Evolutionary conservation across 2,329 filamentous ascomycete genomes (phyloP).

Genomic region (Gaeumannomyces tritici): DNA sequence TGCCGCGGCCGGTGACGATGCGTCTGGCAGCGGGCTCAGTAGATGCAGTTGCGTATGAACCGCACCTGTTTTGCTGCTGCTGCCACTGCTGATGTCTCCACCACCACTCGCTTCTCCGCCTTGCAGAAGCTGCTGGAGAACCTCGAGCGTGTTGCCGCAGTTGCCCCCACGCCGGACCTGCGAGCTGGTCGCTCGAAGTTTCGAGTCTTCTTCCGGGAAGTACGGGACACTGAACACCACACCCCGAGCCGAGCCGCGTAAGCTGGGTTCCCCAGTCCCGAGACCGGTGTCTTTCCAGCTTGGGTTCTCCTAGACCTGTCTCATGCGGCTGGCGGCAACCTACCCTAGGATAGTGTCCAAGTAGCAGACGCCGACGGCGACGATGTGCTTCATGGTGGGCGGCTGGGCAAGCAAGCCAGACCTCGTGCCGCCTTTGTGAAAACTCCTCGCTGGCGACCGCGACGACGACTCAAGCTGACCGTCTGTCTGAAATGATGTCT

Average conservation of each 20-base stretch:
- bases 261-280: not conserved
- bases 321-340: not conserved
- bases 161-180: conserved; percentile 60
- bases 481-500: not conserved
- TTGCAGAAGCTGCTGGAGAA: conserved; percentile 52
- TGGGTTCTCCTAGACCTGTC: not conserved
- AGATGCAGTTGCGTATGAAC: conserved; percentile 27
- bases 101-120: no score
- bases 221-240: conserved; percentile 43
- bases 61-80: not conserved
- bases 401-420: not conserved
- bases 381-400: conserved; percentile 42
- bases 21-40: conserved; percentile 44
- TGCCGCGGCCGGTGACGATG: conserved; percentile 35
- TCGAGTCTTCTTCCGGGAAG: conserved; percentile 63
- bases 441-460: no score
- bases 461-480: no score
- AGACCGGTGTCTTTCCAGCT: not conserved
- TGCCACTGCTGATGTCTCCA: no score
- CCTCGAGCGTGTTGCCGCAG: conserved; percentile 61
- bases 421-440: no score
- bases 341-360: conserved; percentile 60
- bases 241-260: not conserved
- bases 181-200: conserved; percentile 54
- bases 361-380: conserved; percentile 60